Evolutionary conservation across 2,329 filamentous ascomycete genomes (phyloP).

Genomic region (Aspergillus calidoustus): DNA sequence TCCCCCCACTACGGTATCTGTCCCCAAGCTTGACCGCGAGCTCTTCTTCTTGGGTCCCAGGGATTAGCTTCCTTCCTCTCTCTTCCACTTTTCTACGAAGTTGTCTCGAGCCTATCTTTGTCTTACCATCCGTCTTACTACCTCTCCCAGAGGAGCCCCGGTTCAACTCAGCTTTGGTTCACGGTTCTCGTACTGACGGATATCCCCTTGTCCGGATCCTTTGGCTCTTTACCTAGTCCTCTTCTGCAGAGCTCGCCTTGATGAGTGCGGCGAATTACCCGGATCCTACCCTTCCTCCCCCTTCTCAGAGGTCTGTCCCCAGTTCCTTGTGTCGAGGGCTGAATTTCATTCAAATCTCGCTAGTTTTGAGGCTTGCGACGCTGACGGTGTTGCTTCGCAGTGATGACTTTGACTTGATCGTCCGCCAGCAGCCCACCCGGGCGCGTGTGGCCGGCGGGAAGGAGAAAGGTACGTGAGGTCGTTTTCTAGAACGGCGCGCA

Average conservation of each 20-base stretch:
- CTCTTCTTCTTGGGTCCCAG: constrained; percentile 26
- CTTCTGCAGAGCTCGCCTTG: constrained; percentile 38
- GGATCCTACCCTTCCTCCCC: constrained; percentile 48
- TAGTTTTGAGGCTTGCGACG: constrained; percentile 34
- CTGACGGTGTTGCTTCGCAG: constrained; percentile 52
- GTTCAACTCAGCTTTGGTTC: constrained; percentile 30
- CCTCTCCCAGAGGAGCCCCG: constrained; percentile 24
- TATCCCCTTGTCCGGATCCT: constrained; percentile 28
- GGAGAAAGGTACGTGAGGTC: constrained; percentile 66
- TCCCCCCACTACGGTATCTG: constrained; percentile 29
- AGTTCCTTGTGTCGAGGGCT: constrained; percentile 17
- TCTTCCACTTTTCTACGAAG: constrained; percentile 29
- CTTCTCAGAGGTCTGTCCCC: constrained; percentile 46
- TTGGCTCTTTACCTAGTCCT: constrained; percentile 28
- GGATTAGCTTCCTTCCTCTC: constrained; percentile 30
- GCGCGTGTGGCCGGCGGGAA: constrained; percentile 73
- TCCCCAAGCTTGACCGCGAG: constrained; percentile 15
- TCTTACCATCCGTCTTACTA: constrained; percentile 24
- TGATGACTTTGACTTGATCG: constrained; percentile 60
- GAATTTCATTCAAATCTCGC: constrained; percentile 34
- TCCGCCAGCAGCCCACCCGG: constrained; percentile 70
- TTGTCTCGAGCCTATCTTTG: constrained; percentile 28
- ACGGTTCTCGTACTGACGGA: constrained; percentile 26
- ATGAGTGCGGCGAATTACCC: constrained; percentile 49
- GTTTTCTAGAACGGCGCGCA: background rate